phyloP scores from a whole-genome alignment of 805 yeast species.

The Lachancea thermotolerans region DNA sequence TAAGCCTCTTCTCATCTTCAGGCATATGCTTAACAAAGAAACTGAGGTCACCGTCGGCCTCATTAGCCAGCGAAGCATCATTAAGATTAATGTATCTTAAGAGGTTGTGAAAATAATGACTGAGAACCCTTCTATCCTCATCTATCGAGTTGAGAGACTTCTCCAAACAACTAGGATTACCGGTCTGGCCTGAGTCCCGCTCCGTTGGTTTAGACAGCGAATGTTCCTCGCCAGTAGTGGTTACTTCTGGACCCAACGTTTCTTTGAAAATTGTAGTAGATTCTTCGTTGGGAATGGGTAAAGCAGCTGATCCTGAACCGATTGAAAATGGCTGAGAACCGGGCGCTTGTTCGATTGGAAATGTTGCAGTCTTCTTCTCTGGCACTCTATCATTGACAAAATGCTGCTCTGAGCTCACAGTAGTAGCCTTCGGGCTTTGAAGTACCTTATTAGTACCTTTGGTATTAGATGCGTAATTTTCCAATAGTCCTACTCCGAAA shows the following conservation, averaged over 20 bases:
- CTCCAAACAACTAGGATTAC: neutral
- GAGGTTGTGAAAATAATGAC: constrained; percentile 22
- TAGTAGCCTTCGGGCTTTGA: too few relatives aligned
- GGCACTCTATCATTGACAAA: neutral
- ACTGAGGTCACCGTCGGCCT: constrained; percentile 58
- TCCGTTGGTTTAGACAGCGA: too few relatives aligned
- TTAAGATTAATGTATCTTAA: constrained; percentile 22
- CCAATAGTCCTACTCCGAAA: too few relatives aligned
- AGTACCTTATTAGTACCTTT: too few relatives aligned
- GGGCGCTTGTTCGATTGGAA: neutral
- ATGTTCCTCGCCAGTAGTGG: too few relatives aligned
- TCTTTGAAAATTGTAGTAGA: neutral
- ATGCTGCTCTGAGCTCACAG: too few relatives aligned
- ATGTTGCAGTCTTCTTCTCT: neutral
- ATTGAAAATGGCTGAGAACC: neutral
- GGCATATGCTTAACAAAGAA: constrained; percentile 65
- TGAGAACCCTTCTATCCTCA: constrained; percentile 14
- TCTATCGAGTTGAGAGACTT: constrained; percentile 6
- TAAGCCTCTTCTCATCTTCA: constrained; percentile 57
- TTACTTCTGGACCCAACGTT: neutral
- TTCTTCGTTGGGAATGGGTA: neutral
- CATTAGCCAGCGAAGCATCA: constrained; percentile 37
- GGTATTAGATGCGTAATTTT: too few relatives aligned
- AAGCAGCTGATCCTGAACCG: neutral
- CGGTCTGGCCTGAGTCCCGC: neutral